Evolutionary conservation across 2,329 filamentous ascomycete species (phyloP).

Genomic region (Xylaria sp.): DNA sequence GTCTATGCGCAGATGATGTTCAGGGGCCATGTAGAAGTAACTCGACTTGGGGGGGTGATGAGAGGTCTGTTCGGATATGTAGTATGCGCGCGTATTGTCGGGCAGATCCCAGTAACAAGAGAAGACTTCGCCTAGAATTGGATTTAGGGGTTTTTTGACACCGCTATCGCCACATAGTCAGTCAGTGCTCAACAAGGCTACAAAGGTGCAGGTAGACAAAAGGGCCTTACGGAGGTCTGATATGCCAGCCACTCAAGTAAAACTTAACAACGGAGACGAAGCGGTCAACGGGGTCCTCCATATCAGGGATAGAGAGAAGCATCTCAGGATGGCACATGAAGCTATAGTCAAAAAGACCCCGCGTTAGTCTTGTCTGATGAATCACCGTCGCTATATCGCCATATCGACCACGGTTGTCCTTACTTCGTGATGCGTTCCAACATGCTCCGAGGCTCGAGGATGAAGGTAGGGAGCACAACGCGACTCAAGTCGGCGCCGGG

Average conservation of each 20-base stretch:
- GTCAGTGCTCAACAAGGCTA: conserved; percentile 21
- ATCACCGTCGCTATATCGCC: neutral
- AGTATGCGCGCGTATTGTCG: conserved; percentile 88
- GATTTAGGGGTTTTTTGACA: conserved; percentile 98
- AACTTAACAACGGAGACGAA: conserved; percentile 98
- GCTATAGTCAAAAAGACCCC: conserved; percentile 59
- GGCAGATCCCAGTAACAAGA: conserved; percentile 96
- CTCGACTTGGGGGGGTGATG: conserved; percentile 98
- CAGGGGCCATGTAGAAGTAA: conserved; percentile 98
- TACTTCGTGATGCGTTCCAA: conserved; percentile 98
- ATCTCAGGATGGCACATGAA: conserved; percentile 99
- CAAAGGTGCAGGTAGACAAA: conserved; percentile 11
- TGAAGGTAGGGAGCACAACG: conserved; percentile 96
- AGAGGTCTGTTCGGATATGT: conserved; percentile 96
- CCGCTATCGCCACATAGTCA: conserved; percentile 66
- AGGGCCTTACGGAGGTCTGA: conserved; percentile 84
- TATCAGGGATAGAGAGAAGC: conserved; percentile 84
- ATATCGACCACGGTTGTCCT: conserved; percentile 48
- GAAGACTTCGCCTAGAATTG: conserved; percentile 93
- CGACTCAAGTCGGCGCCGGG: conserved; percentile 95
- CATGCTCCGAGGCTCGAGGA: conserved; percentile 97
- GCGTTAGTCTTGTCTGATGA: conserved; percentile 30
- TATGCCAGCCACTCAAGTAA: conserved; percentile 98
- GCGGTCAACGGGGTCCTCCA: conserved; percentile 88
- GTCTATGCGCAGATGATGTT: conserved; percentile 94